Base-by-base conservation (phyloP, 108 stramenopile species). In the Pseudonitzschia multiseries region DNA sequence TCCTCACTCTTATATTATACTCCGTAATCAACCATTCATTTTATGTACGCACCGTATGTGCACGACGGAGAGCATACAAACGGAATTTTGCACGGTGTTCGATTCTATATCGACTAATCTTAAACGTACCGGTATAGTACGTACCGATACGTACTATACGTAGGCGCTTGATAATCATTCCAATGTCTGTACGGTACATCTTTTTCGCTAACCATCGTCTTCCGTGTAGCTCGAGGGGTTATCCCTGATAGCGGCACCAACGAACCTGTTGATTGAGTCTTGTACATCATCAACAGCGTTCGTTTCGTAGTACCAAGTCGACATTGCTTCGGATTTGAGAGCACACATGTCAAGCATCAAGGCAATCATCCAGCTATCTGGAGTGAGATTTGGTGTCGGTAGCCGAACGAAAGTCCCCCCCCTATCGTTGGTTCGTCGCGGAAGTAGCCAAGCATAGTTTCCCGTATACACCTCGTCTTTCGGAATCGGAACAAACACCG, bases 331-430 rank as follows among this genome's bases (percentile, higher is more conserved):
- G 20, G 21, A 41, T 24, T 53, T 53, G 4, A 78, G 48, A 20
- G 69, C 71, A 48, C 71, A 54, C 15, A 78, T 56, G 32, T 72
- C 59, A 62, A 78, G 68, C 26, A 78, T 63, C 26, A 78, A 33
- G 6, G 77, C 65, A 46, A 78, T 62, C 71, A 78, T 78, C 77
- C 77, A 78, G 40, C 59, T 57, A 36, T 71, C 77, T 40, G 53
- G 31, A 18, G 28, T 54, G 10, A 66, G 8, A 52, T 29, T 50
- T 28, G 65, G 50, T 54, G 4, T 52, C 50, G 33, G 33, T 9
- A 53, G 29, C 41, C 40, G 70, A 28, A 57, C 40, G 40, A 41
- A 41, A 32, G 57, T n/a, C 6, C 41, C 51, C 2, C 41, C 51
- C 2, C 41, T 40, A 43, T 61, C 42, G 24, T 32, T 32, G 2